phyloP scores from a whole-genome alignment of 805 yeast species.

The Teunomyces cretensis region DNA sequence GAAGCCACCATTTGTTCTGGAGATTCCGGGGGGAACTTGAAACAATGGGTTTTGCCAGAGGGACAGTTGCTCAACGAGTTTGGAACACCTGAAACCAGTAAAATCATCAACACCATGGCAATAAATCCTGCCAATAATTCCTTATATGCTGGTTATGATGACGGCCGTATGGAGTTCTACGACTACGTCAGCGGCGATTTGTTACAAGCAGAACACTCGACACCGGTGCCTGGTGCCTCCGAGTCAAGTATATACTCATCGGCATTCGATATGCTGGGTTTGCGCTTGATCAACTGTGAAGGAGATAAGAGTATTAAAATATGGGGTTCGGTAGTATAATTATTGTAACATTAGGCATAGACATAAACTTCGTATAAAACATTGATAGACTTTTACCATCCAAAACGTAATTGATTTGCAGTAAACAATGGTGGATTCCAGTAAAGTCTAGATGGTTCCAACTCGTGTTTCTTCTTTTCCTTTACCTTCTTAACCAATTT shows the following conservation, averaged over 20 bases:
- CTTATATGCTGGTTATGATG: slow-evolving; percentile 79
- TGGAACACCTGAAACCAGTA: slow-evolving; percentile 43
- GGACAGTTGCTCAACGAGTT: slow-evolving; percentile 66
- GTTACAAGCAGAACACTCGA: slow-evolving; percentile 53
- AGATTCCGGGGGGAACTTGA: slow-evolving; percentile 69
- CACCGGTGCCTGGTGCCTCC: slow-evolving; percentile 67
- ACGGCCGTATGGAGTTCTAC: slow-evolving; percentile 74
- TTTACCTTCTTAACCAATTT: slow-evolving; percentile 49
- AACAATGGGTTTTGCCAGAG: slow-evolving; percentile 80
- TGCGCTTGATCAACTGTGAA: slow-evolving; percentile 80
- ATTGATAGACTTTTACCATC: slow-evolving; percentile 63
- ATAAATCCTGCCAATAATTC: slow-evolving; percentile 61
- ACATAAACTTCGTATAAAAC: background rate
- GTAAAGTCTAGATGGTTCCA: slow-evolving; percentile 67
- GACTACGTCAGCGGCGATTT: slow-evolving; percentile 74
- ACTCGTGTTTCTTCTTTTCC: slow-evolving; percentile 70
- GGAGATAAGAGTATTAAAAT: slow-evolving; percentile 84
- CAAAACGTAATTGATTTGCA: slow-evolving; percentile 92
- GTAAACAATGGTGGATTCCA: slow-evolving; percentile 98
- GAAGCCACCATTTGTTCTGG: slow-evolving; percentile 79
- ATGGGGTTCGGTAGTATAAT: slow-evolving; percentile 44
- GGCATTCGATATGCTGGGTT: slow-evolving; percentile 75
- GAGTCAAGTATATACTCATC: slow-evolving; percentile 70
- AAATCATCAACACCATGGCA: slow-evolving; percentile 67
- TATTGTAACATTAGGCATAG: slow-evolving; percentile 1